Evolutionary conservation across 1,284 basidiomycete species (phyloP).

Genomic region (Moesziomyces antarcticus): DNA sequence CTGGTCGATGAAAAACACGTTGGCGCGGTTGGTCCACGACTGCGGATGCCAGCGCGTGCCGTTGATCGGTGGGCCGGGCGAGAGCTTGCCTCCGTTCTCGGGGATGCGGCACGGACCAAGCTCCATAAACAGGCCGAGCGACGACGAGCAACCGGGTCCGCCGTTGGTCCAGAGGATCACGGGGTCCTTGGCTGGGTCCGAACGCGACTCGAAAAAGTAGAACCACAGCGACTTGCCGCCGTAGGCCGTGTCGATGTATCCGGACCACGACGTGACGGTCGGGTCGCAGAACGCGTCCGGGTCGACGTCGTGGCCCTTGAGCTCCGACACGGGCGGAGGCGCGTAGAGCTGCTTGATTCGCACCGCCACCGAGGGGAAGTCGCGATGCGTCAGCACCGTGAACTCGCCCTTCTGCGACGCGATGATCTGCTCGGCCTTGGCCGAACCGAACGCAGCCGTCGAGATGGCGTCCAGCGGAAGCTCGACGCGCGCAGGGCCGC

Average conservation of each 20-base stretch:
- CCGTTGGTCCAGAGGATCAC: conserved; percentile 69
- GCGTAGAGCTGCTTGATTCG: conserved; percentile 56
- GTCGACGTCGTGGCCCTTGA: conserved; percentile 41
- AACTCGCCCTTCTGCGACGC: conserved; percentile 44
- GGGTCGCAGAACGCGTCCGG: conserved; percentile 62
- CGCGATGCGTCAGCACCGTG: conserved; percentile 49
- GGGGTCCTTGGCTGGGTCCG: conserved; percentile 76
- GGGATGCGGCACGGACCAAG: conserved; percentile 71
- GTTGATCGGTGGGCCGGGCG: conserved; percentile 68
- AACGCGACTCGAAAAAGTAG: conserved; percentile 84
- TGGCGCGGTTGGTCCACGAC: conserved; percentile 76
- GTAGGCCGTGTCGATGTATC: conserved; percentile 73
- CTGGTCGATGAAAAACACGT: conserved; percentile 79
- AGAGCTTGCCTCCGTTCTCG: conserved; percentile 20
- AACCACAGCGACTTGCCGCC: conserved; percentile 81
- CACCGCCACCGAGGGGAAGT: conserved; percentile 56
- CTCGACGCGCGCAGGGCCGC: conserved; percentile 43
- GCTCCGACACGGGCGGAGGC: conserved; percentile 22
- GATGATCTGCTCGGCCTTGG: conserved; percentile 40
- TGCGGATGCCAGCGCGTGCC: conserved; percentile 75
- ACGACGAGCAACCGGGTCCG: conserved; percentile 68
- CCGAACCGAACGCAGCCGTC: conserved; percentile 30
- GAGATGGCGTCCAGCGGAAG: conserved; percentile 46
- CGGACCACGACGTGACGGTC: conserved; percentile 60
- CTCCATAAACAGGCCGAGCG: conserved; percentile 75